Evolutionary conservation across 345 rosid species (phyloP), one percentile per base, ranked within the genome.

Genomic region (Eucalyptus regnans): DNA sequence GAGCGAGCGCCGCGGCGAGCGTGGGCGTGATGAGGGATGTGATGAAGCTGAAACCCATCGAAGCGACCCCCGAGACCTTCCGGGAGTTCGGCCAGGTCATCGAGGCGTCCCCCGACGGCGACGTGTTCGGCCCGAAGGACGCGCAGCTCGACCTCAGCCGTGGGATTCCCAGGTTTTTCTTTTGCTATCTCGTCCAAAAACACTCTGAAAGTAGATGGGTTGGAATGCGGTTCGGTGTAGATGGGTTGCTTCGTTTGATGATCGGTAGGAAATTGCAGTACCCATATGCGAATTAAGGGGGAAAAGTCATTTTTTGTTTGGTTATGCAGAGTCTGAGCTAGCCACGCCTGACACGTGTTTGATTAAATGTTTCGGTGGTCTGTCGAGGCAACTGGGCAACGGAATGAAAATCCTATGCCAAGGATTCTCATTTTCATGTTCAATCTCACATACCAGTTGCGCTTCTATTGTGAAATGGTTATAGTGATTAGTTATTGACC

Each of bases 31-130:
- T 46, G 88, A 88, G 25, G 91, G 88, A 43, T 41, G 41, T 41
- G 76, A 88, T 94, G 90, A 94, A 92, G 90, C 92, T 97, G 92
- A 93, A 91, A 51, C 90, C 96, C 44, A 89, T 90, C 68, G 98
- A 97, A 93, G 98, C 96, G 54, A 97, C 97, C 37, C 87, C 92
- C 12, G 98, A 95, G 86, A 94, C 90, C 92, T 97, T 97, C 92
- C 64, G 81, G 50, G 99, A 95, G 8, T 97, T 89, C 58, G 98
- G 97, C 11, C 99, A 97, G 88, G 92, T 96, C 86, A 91, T 97
- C 76, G 94, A 94, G 71, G 89, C 96, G 17, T 91, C 95, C 52
- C 87, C 92, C 20, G 98, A 96, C 64, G 95, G 95, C 31, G 95
- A 92, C 25, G 88, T 66, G 86, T 96, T 92, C 88, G 98, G 98